phyloP scores from a whole-genome alignment of 2,329 filamentous ascomycete species.

The Calonectria fujianensis region DNA sequence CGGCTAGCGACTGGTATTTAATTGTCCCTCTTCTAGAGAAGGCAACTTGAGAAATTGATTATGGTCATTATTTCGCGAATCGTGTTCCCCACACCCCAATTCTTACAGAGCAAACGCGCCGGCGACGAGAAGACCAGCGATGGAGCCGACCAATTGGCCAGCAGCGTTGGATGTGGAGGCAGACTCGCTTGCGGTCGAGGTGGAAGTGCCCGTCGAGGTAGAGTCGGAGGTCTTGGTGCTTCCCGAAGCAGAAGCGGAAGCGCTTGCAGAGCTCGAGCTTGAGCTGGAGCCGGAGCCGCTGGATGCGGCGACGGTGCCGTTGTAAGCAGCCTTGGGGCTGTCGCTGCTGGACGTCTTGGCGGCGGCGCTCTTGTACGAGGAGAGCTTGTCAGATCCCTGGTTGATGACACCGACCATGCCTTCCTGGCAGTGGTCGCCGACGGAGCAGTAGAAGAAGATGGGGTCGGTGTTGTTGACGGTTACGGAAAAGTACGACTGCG shows the following conservation, averaged over 20 bases:
- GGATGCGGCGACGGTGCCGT: conserved; percentile 37
- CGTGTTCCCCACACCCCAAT: not conserved
- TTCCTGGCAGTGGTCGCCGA: conserved; percentile 54
- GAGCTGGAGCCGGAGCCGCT: not conserved
- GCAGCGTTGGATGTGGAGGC: conserved; percentile 2
- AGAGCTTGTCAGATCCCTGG: conserved; percentile 48
- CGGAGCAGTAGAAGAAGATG: conserved; percentile 57
- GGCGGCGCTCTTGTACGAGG: conserved; percentile 42
- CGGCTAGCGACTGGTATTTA: not conserved
- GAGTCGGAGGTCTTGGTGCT: not conserved
- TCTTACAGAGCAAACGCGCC: conserved; percentile 26
- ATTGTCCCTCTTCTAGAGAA: not conserved
- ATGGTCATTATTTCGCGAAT: not conserved
- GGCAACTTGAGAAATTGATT: not conserved
- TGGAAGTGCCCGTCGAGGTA: not conserved
- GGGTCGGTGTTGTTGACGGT: conserved; percentile 56
- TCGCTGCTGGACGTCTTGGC: conserved; percentile 32
- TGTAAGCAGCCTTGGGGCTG: conserved; percentile 39
- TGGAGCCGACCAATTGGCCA: not conserved
- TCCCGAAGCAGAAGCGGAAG: not conserved
- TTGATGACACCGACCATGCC: conserved; percentile 59
- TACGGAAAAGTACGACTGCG: conserved; percentile 50
- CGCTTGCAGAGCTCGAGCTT: not conserved
- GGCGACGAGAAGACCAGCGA: conserved; percentile 7
- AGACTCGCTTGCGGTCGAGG: not conserved